A percentile compares a stretch with the other conserved stretches of the same genome.
Conservation (phyloP, 1,139 yeast genomes). For the Kurtzmaniella quercitrusa region DNA sequence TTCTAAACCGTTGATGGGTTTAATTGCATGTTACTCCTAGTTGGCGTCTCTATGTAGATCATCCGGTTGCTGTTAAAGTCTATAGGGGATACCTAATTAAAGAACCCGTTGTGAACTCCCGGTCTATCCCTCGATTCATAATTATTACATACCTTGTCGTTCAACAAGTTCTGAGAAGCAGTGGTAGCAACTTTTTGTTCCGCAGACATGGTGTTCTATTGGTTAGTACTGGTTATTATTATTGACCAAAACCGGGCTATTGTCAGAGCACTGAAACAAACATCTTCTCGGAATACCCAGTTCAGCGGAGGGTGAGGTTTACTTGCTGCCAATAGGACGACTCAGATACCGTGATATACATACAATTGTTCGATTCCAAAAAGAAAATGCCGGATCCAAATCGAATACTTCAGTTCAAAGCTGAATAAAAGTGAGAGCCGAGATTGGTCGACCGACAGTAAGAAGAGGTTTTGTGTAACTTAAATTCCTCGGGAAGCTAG, state of each 20-base stretch:
- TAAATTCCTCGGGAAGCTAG: neutral
- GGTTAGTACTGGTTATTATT: neutral
- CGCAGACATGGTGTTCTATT: slow-evolving; percentile 13
- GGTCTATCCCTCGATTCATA: too few relatives aligned
- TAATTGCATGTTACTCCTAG: too few relatives aligned
- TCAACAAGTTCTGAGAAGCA: slow-evolving; percentile 61
- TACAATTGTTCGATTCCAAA: slow-evolving; percentile 1
- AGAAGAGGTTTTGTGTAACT: slow-evolving; percentile 3
- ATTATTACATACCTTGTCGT: slow-evolving; percentile 55
- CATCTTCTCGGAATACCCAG: too few relatives aligned
- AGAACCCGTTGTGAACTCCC: too few relatives aligned
- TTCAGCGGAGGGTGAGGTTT: too few relatives aligned
- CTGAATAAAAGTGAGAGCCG: slow-evolving; percentile 6
- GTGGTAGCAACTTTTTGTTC: slow-evolving; percentile 42
- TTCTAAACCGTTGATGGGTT: too few relatives aligned
- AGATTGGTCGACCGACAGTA: slow-evolving; percentile 7
- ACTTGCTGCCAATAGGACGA: neutral
- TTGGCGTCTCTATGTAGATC: too few relatives aligned
- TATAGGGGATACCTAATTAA: too few relatives aligned
- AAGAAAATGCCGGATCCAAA: neutral
- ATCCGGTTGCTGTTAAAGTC: too few relatives aligned
- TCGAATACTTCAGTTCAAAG: slow-evolving; percentile 2
- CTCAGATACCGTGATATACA: neutral
- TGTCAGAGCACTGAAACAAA: neutral
- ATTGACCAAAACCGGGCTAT: neutral